Base-by-base conservation (phyloP, 2,329 filamentous ascomycete genomes). In the Cladophialophora chaetospira region DNA sequence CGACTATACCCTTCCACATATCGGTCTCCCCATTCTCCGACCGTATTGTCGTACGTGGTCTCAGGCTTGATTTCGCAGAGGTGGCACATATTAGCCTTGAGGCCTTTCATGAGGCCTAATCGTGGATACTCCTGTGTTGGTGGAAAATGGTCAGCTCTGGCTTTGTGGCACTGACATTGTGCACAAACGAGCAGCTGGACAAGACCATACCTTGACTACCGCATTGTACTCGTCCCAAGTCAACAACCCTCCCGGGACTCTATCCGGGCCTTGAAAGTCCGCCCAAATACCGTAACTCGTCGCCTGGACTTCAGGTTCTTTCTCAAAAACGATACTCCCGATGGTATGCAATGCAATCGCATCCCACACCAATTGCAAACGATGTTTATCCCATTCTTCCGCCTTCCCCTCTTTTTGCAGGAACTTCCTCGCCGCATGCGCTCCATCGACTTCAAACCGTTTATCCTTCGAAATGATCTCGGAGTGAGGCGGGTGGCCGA, bases 401-500 rank as follows among this genome's bases (percentile, higher is more conserved):
- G 36, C 31, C 9, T 23, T 21, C n/a, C 49, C 47, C n/a, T 42
- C 44, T n/a, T 57, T 11, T 11, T 19, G 53, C 17, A 61, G 38
- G 55, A 78, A 79, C 0, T 71, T 65, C 0, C 74, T 65, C 1
- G 77, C 75, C 2, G 70, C 74, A 54, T 76, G 72, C 9, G 77
- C 78, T 11, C 77, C 73, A 60, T 81, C 78, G 23, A 81, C 75
- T 57, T 81, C 78, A 64, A 81, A 81, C 5, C 77, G 71, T 28
- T 75, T 75, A 65, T 80, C 76, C 1, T 65, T 38, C 43, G 72
- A 75, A 13, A 78, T 61, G n/a, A 75, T 52, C 28, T 67, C 63
- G 5, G 67, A 66, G 4, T 66, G 70, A 17, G 40, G 35, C 10
- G 57, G 53, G 31, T 60, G 57, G 35, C 46, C 53, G 10, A 63